Evolutionary conservation across 2,329 filamentous ascomycete genomes (phyloP).

Genomic region (Chlorencoelia australis): DNA sequence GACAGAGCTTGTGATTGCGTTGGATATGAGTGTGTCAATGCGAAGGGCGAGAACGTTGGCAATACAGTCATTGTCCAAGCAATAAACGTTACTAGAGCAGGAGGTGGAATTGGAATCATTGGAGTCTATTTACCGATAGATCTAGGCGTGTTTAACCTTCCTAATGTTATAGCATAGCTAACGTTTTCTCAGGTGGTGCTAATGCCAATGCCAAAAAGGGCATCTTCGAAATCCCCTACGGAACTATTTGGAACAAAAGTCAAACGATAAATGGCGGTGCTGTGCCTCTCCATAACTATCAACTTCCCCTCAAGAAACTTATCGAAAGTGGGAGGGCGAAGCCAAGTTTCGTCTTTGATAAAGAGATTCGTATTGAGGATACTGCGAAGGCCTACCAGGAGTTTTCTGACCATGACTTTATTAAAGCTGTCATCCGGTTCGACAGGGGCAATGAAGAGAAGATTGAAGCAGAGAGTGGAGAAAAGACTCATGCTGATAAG

Average conservation of each 20-base stretch:
- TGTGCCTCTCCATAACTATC: conserved; percentile 3
- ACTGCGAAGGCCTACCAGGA: conserved; percentile 5
- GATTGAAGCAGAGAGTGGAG: too few relatives aligned
- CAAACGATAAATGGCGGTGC: conserved; percentile 4
- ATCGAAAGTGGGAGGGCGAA: conserved; percentile 13
- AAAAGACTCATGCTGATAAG: too few relatives aligned
- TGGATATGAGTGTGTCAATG: conserved; percentile 19
- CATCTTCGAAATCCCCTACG: conserved; percentile 6
- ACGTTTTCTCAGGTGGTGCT: too few relatives aligned
- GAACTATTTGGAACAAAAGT: conserved; percentile 5
- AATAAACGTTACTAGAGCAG: conserved; percentile 16
- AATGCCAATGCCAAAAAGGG: too few relatives aligned
- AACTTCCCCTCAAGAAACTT: conserved; percentile 6
- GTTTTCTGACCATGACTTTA: conserved; percentile 10
- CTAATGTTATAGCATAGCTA: too few relatives aligned
- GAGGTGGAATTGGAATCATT: conserved; percentile 23
- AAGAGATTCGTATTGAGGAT: conserved; percentile 10
- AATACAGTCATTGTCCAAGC: conserved; percentile 16
- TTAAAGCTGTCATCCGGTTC: conserved; percentile 11
- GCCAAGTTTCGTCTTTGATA: conserved; percentile 12
- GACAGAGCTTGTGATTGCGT: conserved; percentile 20
- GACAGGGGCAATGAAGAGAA: too few relatives aligned
- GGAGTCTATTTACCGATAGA: conserved; percentile 18
- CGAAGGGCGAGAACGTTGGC: conserved; percentile 14
- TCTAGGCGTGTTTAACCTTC: conserved; percentile 8